Evolutionary conservation across 2,329 filamentous ascomycete genomes (phyloP).

Genomic region (Aulographum hederae): DNA sequence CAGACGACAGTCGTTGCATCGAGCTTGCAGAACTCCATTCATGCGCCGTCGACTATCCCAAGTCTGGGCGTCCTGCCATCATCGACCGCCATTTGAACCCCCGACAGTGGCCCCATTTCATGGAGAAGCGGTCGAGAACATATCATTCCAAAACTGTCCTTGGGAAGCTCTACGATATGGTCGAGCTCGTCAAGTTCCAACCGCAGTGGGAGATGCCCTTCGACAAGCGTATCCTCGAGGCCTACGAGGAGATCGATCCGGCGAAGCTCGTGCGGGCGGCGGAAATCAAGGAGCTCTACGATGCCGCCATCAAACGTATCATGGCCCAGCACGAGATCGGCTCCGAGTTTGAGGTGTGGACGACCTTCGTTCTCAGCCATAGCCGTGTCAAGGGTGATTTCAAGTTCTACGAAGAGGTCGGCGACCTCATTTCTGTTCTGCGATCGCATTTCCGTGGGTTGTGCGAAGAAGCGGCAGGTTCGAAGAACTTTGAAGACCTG

Average conservation of each 20-base stretch:
- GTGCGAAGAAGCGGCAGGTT: slow-evolving; percentile 48
- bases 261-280: slow-evolving; percentile 37
- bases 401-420: slow-evolving; percentile 73
- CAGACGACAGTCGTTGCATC: slow-evolving; percentile 51
- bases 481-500: slow-evolving; percentile 16
- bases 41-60: slow-evolving; percentile 82
- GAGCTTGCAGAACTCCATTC: slow-evolving; percentile 69
- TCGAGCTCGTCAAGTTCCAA: slow-evolving; percentile 48
- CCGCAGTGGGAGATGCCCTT: slow-evolving; percentile 59
- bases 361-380: slow-evolving; percentile 63
- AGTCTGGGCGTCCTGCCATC: slow-evolving; percentile 62
- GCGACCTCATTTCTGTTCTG: slow-evolving; percentile 44
- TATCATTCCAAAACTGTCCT: slow-evolving; percentile 58
- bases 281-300: slow-evolving; percentile 59
- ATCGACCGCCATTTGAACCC: slow-evolving; percentile 46
- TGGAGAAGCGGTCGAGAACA: slow-evolving; percentile 46
- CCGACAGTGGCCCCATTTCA: slow-evolving; percentile 63
- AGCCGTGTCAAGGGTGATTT: slow-evolving; percentile 59
- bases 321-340: slow-evolving; percentile 71
- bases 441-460: slow-evolving; percentile 49
- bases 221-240: slow-evolving; percentile 52
- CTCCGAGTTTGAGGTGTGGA: slow-evolving; percentile 87
- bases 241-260: slow-evolving; percentile 22
- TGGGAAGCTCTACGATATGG: slow-evolving; percentile 66
- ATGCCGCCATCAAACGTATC: slow-evolving; percentile 54